These are phyloP conservation scores for Amanita rimosa DNA, from an alignment of 768 basidiomycete species.

Conservation along the genomic window DNA sequence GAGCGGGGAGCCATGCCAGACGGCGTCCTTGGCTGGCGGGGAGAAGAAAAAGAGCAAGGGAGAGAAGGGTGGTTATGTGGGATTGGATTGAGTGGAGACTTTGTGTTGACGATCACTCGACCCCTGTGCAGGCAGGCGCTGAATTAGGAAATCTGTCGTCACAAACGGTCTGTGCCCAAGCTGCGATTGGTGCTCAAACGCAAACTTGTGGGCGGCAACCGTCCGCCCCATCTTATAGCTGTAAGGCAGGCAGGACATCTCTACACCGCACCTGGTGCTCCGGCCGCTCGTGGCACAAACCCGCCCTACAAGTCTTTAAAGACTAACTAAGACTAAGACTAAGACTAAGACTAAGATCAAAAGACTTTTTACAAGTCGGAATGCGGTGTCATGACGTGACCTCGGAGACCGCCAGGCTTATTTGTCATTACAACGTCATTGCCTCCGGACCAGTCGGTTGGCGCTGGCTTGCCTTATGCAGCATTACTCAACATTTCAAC, in stretches of 20 bases:
- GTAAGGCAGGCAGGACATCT: too few species aligned
- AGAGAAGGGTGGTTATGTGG: not conserved
- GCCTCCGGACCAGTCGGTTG: not conserved
- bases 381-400: too few species aligned
- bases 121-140: conserved; percentile 1
- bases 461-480: not conserved
- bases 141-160: conserved; percentile 2
- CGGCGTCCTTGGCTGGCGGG: not conserved
- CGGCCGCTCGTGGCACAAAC: too few species aligned
- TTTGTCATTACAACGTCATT: conserved; percentile 2
- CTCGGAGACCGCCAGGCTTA: not conserved
- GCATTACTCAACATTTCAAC: not conserved
- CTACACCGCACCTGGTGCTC: too few species aligned
- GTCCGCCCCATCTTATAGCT: too few species aligned
- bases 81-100: conserved; percentile 4
- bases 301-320: too few species aligned
- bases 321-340: too few species aligned
- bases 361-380: too few species aligned
- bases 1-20: conserved; percentile 2
- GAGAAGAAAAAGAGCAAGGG: not conserved
- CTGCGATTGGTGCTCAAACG: not conserved
- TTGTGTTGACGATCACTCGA: conserved; percentile 6
- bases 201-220: too few species aligned
- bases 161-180: not conserved
- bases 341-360: too few species aligned